phyloP scores from a whole-genome alignment of 1,139 yeast genomes.

The Geotrichum restrictum region DNA sequence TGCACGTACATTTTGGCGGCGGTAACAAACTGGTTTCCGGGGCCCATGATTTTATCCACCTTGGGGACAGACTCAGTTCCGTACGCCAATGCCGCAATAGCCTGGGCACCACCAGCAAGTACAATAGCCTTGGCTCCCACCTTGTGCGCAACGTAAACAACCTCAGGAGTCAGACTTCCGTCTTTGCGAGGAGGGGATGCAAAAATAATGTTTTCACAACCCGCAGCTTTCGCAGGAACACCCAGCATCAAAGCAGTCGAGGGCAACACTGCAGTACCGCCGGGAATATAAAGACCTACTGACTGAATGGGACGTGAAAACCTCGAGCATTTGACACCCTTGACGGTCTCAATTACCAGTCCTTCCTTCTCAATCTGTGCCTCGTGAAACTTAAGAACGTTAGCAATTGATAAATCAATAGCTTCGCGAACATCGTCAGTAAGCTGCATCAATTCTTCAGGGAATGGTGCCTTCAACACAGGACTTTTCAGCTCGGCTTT shows the following conservation, averaged over 20 bases:
- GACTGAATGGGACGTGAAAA: constrained; percentile 91
- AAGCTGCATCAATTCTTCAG: constrained; percentile 67
- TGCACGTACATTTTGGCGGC: constrained; percentile 98
- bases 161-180: constrained; percentile 93
- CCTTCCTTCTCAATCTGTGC: constrained; percentile 65
- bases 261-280: constrained; percentile 97
- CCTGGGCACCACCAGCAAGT: constrained; percentile 99
- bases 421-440: constrained; percentile 76
- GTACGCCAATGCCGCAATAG: constrained; percentile 96
- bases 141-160: constrained; percentile 93
- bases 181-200: constrained; percentile 98
- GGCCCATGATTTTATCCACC: constrained; percentile 95
- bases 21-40: constrained; percentile 98
- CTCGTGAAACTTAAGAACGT: constrained; percentile 86
- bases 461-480: constrained; percentile 81
- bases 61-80: constrained; percentile 91
- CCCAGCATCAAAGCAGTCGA: constrained; percentile 98
- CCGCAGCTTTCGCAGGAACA: constrained; percentile 98
- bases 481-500: constrained; percentile 71
- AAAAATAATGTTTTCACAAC: constrained; percentile 85
- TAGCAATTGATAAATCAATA: constrained; percentile 81
- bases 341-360: constrained; percentile 84
- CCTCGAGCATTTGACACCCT: constrained; percentile 91
- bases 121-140: constrained; percentile 87
- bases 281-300: constrained; percentile 95